A percentile compares a stretch with the other conserved stretches of the same genome.
phyloP scores from a whole-genome alignment of 768 basidiomycete species.

The Neoboletus magnificus region DNA sequence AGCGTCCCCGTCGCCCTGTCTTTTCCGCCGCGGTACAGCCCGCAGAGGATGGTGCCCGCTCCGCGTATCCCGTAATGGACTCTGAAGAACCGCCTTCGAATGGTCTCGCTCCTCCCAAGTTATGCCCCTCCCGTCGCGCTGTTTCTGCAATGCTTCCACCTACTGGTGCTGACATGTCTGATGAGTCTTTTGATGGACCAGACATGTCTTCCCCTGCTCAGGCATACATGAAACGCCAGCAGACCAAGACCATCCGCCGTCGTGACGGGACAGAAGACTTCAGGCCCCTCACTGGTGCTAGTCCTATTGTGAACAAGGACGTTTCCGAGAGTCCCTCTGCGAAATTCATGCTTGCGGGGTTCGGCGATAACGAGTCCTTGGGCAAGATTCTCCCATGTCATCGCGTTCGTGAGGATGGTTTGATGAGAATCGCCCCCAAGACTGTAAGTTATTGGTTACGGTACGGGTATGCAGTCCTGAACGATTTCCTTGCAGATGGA shows the following conservation, averaged over 20 bases:
- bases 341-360: slow-evolving; percentile 61
- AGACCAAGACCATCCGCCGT: slow-evolving; percentile 71
- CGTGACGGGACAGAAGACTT: slow-evolving; percentile 84
- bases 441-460: slow-evolving; percentile 55
- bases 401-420: slow-evolving; percentile 88
- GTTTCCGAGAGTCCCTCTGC: slow-evolving; percentile 56
- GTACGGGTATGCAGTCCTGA: not conserved
- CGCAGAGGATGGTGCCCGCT: slow-evolving; percentile 38
- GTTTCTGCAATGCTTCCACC: slow-evolving; percentile 69
- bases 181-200: slow-evolving; percentile 47
- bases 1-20: slow-evolving; percentile 62
- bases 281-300: slow-evolving; percentile 66
- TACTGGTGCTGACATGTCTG: slow-evolving; percentile 44
- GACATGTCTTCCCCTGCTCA: slow-evolving; percentile 81
- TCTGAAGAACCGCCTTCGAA: slow-evolving; percentile 31
- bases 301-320: slow-evolving; percentile 42
- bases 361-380: slow-evolving; percentile 88
- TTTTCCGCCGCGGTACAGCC: slow-evolving; percentile 61
- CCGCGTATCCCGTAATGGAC: slow-evolving; percentile 42
- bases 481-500: slow-evolving; percentile 54
- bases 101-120: slow-evolving; percentile 17
- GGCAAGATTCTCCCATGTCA: slow-evolving; percentile 96
- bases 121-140: slow-evolving; percentile 61
- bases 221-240: slow-evolving; percentile 75
- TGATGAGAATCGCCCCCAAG: slow-evolving; percentile 80